A percentile compares a stretch with the other conserved stretches of the same genome.
phyloP scores from a whole-genome alignment of 805 yeast species.

The Ogataea chonburiensis region DNA sequence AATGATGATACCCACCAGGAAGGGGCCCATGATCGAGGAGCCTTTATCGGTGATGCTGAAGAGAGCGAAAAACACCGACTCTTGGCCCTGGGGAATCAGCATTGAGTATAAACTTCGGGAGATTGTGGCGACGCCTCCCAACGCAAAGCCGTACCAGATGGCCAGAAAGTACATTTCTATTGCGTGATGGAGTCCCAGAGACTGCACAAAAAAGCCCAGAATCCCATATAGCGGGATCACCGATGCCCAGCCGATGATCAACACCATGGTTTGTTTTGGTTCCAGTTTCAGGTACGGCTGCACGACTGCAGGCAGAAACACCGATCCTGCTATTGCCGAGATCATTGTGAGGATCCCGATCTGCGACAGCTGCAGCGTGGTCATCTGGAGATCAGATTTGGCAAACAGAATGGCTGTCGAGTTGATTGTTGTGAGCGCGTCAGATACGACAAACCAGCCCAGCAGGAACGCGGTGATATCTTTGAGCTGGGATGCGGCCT shows the following conservation, averaged over 20 bases:
- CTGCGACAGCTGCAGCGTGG: constrained; percentile 60
- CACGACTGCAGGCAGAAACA: constrained; percentile 47
- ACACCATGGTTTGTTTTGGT: constrained; percentile 49
- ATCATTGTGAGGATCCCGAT: constrained; percentile 66
- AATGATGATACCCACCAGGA: constrained; percentile 67
- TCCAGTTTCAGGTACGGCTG: constrained; percentile 39
- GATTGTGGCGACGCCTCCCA: constrained; percentile 72
- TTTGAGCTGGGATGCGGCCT: constrained; percentile 55
- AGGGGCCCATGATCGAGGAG: constrained; percentile 71
- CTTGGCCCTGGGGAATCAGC: constrained; percentile 73
- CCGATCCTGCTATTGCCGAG: constrained; percentile 68
- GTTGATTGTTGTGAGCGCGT: constrained; percentile 74
- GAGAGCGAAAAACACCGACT: constrained; percentile 71
- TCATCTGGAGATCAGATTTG: constrained; percentile 65
- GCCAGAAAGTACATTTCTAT: constrained; percentile 70
- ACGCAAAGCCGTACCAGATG: constrained; percentile 69
- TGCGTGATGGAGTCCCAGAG: constrained; percentile 59
- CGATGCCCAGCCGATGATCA: constrained; percentile 58
- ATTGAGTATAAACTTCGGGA: constrained; percentile 67
- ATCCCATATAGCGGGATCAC: constrained; percentile 72
- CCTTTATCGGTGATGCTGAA: constrained; percentile 82
- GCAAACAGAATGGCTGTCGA: constrained; percentile 79
- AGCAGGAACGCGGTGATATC: constrained; percentile 65
- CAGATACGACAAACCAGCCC: constrained; percentile 78
- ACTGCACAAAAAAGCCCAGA: constrained; percentile 55